phyloP scores from a whole-genome alignment of 345 rosid species.

The Moringa oleifera region DNA sequence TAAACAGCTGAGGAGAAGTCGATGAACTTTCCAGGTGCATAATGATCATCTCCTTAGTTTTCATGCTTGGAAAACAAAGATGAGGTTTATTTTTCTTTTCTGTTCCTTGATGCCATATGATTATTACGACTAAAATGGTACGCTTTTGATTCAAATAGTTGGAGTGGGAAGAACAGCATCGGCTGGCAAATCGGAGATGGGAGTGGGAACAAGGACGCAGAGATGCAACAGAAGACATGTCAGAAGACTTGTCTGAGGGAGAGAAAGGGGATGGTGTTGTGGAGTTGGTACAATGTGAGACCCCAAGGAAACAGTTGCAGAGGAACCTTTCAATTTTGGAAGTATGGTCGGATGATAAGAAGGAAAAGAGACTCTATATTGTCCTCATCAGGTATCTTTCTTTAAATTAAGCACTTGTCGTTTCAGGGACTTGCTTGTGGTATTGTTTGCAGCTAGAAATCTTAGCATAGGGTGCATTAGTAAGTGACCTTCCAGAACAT shows the following conservation, averaged over 20 bases:
- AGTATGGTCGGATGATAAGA: constrained; percentile 93
- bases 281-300: constrained; percentile 54
- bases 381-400: constrained; percentile 71
- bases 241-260: constrained; percentile 92
- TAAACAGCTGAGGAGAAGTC: too few relatives aligned
- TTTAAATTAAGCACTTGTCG: background rate
- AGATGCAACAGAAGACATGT: constrained; percentile 87
- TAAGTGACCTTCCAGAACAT: too few relatives aligned
- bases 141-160: constrained; percentile 26
- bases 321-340: constrained; percentile 71
- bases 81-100: too few relatives aligned
- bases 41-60: too few relatives aligned
- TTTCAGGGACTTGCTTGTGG: background rate
- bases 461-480: too few relatives aligned
- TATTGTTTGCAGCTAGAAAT: too few relatives aligned
- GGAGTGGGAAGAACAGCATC: constrained; percentile 71
- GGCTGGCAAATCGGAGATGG: constrained; percentile 52
- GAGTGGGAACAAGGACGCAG: constrained; percentile 80
- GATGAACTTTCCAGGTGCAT: too few relatives aligned
- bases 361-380: constrained; percentile 82
- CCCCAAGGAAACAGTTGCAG: constrained; percentile 58
- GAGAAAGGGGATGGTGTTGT: constrained; percentile 76
- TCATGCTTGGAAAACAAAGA: too few relatives aligned
- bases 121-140: too few relatives aligned
- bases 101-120: too few relatives aligned